Conservation (phyloP, 768 basidiomycete species). For the Dendrothele bispora region DNA sequence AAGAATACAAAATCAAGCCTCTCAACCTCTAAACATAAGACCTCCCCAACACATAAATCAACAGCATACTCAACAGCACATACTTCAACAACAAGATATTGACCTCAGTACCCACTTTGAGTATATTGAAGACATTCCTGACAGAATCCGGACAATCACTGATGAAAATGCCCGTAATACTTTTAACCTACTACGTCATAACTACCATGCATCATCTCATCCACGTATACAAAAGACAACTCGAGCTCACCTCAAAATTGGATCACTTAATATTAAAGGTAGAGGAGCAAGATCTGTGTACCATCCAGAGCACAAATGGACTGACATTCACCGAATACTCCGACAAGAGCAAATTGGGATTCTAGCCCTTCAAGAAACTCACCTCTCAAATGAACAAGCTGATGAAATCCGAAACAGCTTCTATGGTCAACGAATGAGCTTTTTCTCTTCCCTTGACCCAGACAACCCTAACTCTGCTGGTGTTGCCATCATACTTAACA, state of each 20-base stretch:
- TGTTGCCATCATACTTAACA: slow-evolving; percentile 16
- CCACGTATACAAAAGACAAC: too few species aligned
- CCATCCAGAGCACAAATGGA: slow-evolving; percentile 14
- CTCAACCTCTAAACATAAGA: too few species aligned
- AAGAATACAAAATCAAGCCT: too few species aligned
- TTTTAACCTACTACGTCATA: too few species aligned
- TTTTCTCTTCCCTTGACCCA: slow-evolving; percentile 6
- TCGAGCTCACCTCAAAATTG: slow-evolving; percentile 2
- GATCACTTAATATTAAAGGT: slow-evolving; percentile 16
- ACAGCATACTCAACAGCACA: too few species aligned
- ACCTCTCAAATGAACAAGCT: slow-evolving; percentile 9
- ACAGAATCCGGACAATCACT: too few species aligned
- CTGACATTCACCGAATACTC: slow-evolving; percentile 10
- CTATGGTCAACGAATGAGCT: background rate
- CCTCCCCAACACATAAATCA: too few species aligned
- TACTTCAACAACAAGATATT: too few species aligned
- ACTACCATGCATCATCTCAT: too few species aligned
- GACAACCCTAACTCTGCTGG: slow-evolving; percentile 6
- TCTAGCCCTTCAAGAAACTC: slow-evolving; percentile 13
- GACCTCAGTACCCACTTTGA: too few species aligned
- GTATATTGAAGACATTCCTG: too few species aligned
- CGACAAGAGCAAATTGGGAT: slow-evolving; percentile 9
- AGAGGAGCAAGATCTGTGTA: background rate
- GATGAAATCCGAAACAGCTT: slow-evolving; percentile 2
- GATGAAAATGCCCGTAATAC: too few species aligned